These are phyloP conservation scores for Fusarium nisikadoi DNA, from an alignment of 2,329 filamentous ascomycete genomes.

Conservation along the genomic window DNA sequence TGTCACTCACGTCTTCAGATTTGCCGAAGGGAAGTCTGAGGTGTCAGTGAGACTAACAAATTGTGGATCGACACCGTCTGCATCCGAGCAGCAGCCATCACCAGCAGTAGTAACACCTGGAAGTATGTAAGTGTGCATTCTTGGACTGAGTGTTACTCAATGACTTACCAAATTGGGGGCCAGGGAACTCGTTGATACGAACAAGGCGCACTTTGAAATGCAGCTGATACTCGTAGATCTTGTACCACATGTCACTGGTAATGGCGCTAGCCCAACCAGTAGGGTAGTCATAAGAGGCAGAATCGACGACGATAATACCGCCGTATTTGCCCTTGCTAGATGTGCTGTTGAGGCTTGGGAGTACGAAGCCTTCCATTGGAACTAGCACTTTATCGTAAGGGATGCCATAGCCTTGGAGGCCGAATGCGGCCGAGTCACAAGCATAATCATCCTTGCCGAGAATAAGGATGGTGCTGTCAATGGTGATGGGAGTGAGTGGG, in stretches of 20 bases:
- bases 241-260: conserved; percentile 16
- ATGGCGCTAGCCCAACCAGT: conserved; percentile 27
- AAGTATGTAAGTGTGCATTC: neutral
- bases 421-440: neutral
- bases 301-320: conserved; percentile 21
- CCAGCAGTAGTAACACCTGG: neutral
- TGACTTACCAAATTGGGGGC: conserved; percentile 17
- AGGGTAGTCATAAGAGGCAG: conserved; percentile 25
- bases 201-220: conserved; percentile 29
- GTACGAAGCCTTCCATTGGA: conserved; percentile 1
- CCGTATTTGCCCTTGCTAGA: conserved; percentile 18
- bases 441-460: conserved; percentile 2
- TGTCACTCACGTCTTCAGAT: conserved; percentile 20
- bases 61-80: neutral
- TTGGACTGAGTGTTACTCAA: too few species aligned
- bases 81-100: neutral
- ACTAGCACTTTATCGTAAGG: conserved; percentile 23
- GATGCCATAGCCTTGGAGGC: conserved; percentile 31
- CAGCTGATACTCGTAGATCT: conserved; percentile 22
- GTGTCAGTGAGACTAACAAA: conserved; percentile 24
- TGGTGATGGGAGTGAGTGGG: neutral
- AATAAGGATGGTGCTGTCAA: conserved; percentile 2
- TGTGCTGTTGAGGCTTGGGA: conserved; percentile 24
- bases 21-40: conserved; percentile 27
- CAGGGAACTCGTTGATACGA: conserved; percentile 32